Base-by-base conservation (phyloP, 352 stramenopile genomes). In the Globisporangium lucens region DNA sequence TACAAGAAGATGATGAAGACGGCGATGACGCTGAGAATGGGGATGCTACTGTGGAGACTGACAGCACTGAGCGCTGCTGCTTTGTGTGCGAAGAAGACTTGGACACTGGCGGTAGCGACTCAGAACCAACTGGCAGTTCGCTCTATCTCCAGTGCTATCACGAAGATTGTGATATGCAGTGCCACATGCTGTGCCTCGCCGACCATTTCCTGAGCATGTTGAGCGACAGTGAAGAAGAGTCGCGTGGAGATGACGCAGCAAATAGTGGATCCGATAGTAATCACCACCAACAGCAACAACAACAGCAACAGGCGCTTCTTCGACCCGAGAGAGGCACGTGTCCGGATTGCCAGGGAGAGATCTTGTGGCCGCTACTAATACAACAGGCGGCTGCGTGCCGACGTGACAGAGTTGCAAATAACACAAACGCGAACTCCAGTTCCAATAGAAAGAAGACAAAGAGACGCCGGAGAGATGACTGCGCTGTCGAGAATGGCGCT, bases 81-180 rank as follows among this genome's bases (percentile, higher is more conserved):
- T 89, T 75, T 59, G 75, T 89, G 10, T 91, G 83, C 47, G 79
- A 88, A 20, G 53, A 68, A 22, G 24, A 66, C 0, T 29, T 89
- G 29, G 0, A 38, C 17, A 36, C 8, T 30, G 12, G 46, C 1
- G 22, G 15, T 65, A 49, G 5, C 12, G 43, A 51, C 15, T 8
- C 15, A 22, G 10, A 8, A 24, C n/a, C 5, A 30, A 49, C 13
- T 30, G 29, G 10, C 17, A 60, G 55, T 30, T 41, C 60, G 10
- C 60, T 74, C 13, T 38, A 35, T 10, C 27, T 67, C 22, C 46
- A 59, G 7, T 91, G 83, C 58, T 89, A 87, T 51, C 61, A 84
- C 65, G n/a, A 33, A 22, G 53, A 56, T 2, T 91, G 83, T 22
- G n/a, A 46, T 9, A 79, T 85, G 67, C 67, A 67, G 29, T 84